Evolutionary conservation across 495 filamentous ascomycete genomes (phyloP), one percentile per base, ranked within the genome.

Genomic region (Filosporella fistucella): DNA sequence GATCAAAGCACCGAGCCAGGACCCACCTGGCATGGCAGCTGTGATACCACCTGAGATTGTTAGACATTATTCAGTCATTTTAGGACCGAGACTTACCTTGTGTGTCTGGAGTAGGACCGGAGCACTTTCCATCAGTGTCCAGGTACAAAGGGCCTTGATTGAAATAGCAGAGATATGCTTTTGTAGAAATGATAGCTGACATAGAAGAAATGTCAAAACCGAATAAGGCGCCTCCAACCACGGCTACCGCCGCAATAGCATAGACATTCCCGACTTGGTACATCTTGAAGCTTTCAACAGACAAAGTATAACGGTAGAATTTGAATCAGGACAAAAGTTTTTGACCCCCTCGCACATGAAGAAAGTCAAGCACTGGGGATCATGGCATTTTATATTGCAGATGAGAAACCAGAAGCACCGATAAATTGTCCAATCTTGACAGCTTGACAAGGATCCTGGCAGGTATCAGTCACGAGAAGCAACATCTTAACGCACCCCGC

Each of bases 131-230:
- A 49, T 54, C 51, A n/a, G 42, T 51, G 42, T 56, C 61, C 25
- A 65, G 56, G 2, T 59, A 57, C 2, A 59, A 30, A 12, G 59
- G 50, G 1, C 68, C 66, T 42, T 75, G 68, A 61, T 83, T 74
- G 64, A 84, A 87, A 63, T 82, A 82, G 55, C 81, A 81, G 21
- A 78, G 70, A 56, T 85, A 86, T 7, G 78, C 65, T 13, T 69
- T 63, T 2, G 77, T 78, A 21, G 69, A 69, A 63, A 85, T 82
- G 54, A 88, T 86, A 40, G 85, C 86, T 14, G 77, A 84, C 85
- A 89, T 85, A n/a, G 84, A 88, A 47, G 76, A 76, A 62, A 89
- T 88, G 69, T 89, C 87, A 56, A 90, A 89, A 46, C 86, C 86
- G 53, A 94, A 91, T 14, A 91, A 75, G 38, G 77, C 82, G 62